Evolutionary conservation across 2,329 filamentous ascomycete species (phyloP).

Genomic region (Aspergillus melleus): DNA sequence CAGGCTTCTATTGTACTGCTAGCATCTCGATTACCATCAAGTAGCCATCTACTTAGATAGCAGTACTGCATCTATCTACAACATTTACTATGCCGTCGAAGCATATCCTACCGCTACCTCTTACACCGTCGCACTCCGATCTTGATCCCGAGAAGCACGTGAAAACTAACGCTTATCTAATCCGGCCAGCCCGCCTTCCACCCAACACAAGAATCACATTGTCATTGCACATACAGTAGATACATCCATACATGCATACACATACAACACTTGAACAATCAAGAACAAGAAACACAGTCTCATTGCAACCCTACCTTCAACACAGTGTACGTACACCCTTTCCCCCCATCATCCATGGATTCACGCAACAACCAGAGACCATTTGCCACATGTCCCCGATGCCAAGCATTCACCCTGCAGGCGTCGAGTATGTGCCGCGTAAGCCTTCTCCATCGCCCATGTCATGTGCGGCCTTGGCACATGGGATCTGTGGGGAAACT

Average conservation of each 20-base stretch:
- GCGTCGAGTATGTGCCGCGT: constrained; percentile 20
- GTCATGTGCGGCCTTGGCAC: constrained; percentile 24
- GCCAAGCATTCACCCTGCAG: constrained; percentile 20
- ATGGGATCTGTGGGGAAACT: constrained; percentile 15
- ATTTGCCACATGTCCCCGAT: constrained; percentile 13
- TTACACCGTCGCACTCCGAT: neutral
- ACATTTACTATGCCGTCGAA: too few species aligned
- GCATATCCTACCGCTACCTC: too few species aligned
- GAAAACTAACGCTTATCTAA: neutral
- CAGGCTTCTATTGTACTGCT: too few species aligned
- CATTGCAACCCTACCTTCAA: neutral
- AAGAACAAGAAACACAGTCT: too few species aligned
- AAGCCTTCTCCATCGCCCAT: constrained; percentile 25
- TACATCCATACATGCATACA: neutral
- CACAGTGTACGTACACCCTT: neutral
- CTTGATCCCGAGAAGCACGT: neutral
- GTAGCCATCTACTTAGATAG: too few species aligned
- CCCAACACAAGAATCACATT: neutral
- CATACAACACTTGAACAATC: too few species aligned
- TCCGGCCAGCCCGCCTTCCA: neutral
- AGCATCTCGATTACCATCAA: too few species aligned
- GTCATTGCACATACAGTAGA: neutral
- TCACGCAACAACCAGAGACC: constrained; percentile 1
- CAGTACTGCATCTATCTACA: neutral
- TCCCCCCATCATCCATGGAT: neutral